Evolutionary conservation across 164 flowering plant species (phyloP), one percentile per base, ranked within the genome.

Genomic region (Vitis riparia): DNA sequence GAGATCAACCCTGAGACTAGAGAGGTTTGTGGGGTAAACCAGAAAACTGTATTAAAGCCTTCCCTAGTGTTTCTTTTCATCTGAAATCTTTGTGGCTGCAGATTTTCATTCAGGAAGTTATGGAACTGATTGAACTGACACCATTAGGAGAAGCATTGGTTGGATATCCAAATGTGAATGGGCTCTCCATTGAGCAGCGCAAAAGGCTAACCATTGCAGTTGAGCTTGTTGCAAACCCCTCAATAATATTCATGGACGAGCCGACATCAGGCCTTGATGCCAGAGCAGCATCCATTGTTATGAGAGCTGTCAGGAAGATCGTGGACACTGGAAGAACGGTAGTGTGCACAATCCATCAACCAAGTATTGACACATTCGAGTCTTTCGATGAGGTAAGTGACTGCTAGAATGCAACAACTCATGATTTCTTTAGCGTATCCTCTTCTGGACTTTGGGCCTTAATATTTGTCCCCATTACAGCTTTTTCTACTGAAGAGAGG

Each of bases 201-300:
- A 86, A 84, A 68, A 74, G 89, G 71, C 66, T 86, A 13, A 86
- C 87, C 15, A 82, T 86, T 55, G 87, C 87, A 3, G 86, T 86
- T n/a, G 89, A 86, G 74, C 89, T 86, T 27, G 88, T 86, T 2
- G 83, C 89, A 5, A 85, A 85, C 53, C 89, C 89, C 8, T 83
- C 89, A 15, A 81, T 85, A 50, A 81, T 86, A 44, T 86, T 84
- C 75, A 82, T 86, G 88, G 90, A 86, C 61, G 90, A 86, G 69
- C 87, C 89, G 29, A 84, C 89, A 6, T 84, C 89, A 16, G 89
- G 89, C 15, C 81, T 86, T 12, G 89, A 86, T 79, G 87, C 89
- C 3, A 77, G 89, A 66, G 86, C 87, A 5, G 87, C 89, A 0
- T 84, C 87, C 3, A 82, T 84, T 73, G 89, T 86, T 10, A 81